Evolutionary conservation across 345 rosid genomes (phyloP).

Genomic region (Eucalyptus regnans): DNA sequence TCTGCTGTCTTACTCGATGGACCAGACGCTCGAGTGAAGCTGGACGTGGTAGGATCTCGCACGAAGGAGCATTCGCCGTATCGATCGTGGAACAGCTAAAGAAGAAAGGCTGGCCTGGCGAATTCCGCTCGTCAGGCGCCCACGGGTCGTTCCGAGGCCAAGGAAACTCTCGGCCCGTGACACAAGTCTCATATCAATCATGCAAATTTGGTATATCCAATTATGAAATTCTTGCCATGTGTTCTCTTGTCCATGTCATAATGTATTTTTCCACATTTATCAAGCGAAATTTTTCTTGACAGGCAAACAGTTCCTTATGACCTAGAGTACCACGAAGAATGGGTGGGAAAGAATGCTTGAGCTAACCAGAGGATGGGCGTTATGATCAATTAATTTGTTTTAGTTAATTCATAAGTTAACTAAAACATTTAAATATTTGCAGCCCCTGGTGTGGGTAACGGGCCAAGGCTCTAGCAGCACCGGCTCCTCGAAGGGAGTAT

Average conservation of each 20-base stretch:
- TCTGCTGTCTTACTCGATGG: no score
- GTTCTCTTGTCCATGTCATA: neutral
- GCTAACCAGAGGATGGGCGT: slow-evolving; percentile 55
- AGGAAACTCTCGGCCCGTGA: no score
- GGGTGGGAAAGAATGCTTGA: slow-evolving; percentile 79
- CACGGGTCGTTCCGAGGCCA: no score
- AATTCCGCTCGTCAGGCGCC: no score
- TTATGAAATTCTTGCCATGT: neutral
- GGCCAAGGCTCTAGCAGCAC: neutral
- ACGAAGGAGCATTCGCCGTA: no score
- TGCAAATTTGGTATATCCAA: neutral
- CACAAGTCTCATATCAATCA: neutral
- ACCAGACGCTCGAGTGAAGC: no score
- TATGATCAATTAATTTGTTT: slow-evolving; percentile 14
- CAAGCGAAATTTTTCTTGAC: slow-evolving; percentile 77
- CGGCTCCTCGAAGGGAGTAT: neutral
- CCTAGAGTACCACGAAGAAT: slow-evolving; percentile 82
- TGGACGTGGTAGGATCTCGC: no score
- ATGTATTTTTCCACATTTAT: neutral
- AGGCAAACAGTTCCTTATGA: slow-evolving; percentile 92
- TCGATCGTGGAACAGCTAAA: no score
- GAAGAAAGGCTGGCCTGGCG: no score
- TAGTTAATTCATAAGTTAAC: neutral
- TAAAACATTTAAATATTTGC: neutral
- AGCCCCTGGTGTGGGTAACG: no score